Base-by-base conservation (phyloP, 108 stramenopile species). In the Fragilaria crotonensis region DNA sequence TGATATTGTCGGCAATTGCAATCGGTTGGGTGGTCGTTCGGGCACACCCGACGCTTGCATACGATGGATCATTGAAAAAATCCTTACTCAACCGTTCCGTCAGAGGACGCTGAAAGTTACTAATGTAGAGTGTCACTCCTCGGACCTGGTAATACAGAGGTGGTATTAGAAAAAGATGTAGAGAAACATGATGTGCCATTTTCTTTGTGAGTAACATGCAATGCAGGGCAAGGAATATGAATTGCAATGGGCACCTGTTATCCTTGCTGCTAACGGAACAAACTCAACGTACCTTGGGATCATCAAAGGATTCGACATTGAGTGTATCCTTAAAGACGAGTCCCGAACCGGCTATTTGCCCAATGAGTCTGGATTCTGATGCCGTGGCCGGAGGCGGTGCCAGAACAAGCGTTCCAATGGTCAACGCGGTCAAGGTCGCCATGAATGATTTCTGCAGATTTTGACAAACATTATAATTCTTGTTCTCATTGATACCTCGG, bases 301-400 rank as follows among this genome's bases (percentile, higher is more conserved):
- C 90, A 59, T 84, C 86, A 61, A 92, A 92, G 21, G 83, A 66
- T 54, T 89, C 85, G 26, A 87, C 78, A 25, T 66, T 41, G 18
- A 88, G 79, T 26, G 83, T 89, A 59, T 88, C 87, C 68, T 95
- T 95, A 74, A 95, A 95, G 28, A 95, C 81, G 1, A 95, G 60
- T 0, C 94, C 94, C 14, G 78, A 81, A 7, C 85, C 89, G n/a
- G 68, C 58, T 21, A 95, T 79, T 51, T 73, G 56, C 0, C 82
- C 94, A 44, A 95, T 63, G 0, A 84, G 63, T 4, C 79, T 72
- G 33, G 66, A 60, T 0, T 73, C 78, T 5, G 59, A 72, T 3
- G 79, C 86, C 19, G 45, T 54, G 22, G 78, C 79, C 28, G 48
- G 54, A 9, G 53, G 17, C 1, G 25, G 5, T 21, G 44, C 21